Conservation (phyloP, 768 basidiomycete species). For the Stropharia rugosoannulata region DNA sequence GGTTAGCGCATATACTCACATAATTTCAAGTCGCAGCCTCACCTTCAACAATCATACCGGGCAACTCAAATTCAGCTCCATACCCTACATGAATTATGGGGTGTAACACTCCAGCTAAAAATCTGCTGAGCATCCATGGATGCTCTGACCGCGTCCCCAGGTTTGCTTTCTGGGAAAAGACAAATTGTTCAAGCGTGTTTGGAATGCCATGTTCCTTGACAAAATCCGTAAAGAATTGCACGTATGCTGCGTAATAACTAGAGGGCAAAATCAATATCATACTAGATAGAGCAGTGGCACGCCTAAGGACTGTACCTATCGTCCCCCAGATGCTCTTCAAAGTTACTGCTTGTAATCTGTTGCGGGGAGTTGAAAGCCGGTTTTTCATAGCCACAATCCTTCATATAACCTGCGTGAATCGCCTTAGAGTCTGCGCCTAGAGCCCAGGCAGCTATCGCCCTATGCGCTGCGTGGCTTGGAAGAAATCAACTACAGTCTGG, state of each 20-base stretch:
- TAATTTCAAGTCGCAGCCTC: background rate
- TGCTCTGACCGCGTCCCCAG: slow-evolving; percentile 31
- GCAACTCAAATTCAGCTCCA: slow-evolving; percentile 59
- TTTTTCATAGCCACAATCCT: slow-evolving; percentile 34
- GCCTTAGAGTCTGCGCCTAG: slow-evolving; percentile 49
- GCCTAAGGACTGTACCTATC: slow-evolving; percentile 37
- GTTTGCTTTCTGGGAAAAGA: slow-evolving; percentile 57
- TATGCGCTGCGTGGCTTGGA: slow-evolving; percentile 55
- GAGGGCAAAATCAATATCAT: background rate
- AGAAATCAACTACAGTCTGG: slow-evolving; percentile 3
- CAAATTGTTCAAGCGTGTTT: slow-evolving; percentile 53
- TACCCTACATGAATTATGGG: slow-evolving; percentile 65
- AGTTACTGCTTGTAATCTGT: slow-evolving; percentile 44
- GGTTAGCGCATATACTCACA: background rate
- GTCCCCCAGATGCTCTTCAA: slow-evolving; percentile 56
- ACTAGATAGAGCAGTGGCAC: background rate
- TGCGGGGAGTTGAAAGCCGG: slow-evolving; percentile 42
- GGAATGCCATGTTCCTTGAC: slow-evolving; percentile 43
- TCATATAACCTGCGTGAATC: slow-evolving; percentile 36
- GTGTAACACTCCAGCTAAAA: slow-evolving; percentile 58
- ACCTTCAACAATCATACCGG: slow-evolving; percentile 67
- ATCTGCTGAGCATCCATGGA: slow-evolving; percentile 57
- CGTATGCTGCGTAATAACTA: slow-evolving; percentile 62
- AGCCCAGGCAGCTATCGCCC: slow-evolving; percentile 55
- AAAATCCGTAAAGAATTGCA: slow-evolving; percentile 49